Percentiles rank a stretch among this genome's conserved stretches.
Evolutionary conservation across 441 rosid species (phyloP).

Genomic region (Aleurites moluccanus): DNA sequence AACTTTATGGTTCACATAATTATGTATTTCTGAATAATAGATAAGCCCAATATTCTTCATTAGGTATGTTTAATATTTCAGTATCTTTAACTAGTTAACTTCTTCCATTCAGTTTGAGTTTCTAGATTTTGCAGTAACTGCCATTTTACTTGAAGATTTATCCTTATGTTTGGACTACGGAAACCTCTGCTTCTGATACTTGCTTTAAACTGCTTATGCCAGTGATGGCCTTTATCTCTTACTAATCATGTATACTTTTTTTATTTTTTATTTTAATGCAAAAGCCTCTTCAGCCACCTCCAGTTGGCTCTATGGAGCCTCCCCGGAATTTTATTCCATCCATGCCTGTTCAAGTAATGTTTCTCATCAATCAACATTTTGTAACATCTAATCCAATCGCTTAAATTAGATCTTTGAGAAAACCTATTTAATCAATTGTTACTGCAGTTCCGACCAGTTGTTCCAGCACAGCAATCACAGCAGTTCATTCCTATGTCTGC

Average conservation of each 20-base stretch:
- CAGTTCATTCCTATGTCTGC: constrained; percentile 61
- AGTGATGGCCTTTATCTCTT: constrained; percentile 21
- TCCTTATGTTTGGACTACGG: not conserved
- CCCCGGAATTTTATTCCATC: constrained; percentile 65
- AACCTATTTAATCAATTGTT: constrained; percentile 11
- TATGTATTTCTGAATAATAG: not conserved
- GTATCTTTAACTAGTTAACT: constrained; percentile 5
- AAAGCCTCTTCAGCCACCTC: constrained; percentile 66
- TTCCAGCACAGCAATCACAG: constrained; percentile 60
- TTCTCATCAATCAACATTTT: constrained; percentile 23
- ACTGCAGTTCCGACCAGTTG: constrained; percentile 58
- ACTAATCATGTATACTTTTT: constrained; percentile 7
- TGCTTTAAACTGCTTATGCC: constrained; percentile 16
- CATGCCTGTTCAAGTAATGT: constrained; percentile 68
- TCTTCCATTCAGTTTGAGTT: constrained; percentile 4
- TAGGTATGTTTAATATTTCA: constrained; percentile 1
- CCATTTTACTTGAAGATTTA: not conserved
- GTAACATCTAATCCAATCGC: constrained; percentile 1
- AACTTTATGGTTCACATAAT: not conserved
- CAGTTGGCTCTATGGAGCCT: constrained; percentile 57
- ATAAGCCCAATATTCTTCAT: not conserved
- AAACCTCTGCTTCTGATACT: not conserved
- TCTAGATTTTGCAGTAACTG: constrained; percentile 13
- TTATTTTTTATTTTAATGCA: constrained; percentile 17
- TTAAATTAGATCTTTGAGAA: constrained; percentile 16